Percentiles rank a stretch among this genome's conserved stretches.
Conservation (phyloP, 495 filamentous ascomycete species). For the Xylaria acuta region DNA sequence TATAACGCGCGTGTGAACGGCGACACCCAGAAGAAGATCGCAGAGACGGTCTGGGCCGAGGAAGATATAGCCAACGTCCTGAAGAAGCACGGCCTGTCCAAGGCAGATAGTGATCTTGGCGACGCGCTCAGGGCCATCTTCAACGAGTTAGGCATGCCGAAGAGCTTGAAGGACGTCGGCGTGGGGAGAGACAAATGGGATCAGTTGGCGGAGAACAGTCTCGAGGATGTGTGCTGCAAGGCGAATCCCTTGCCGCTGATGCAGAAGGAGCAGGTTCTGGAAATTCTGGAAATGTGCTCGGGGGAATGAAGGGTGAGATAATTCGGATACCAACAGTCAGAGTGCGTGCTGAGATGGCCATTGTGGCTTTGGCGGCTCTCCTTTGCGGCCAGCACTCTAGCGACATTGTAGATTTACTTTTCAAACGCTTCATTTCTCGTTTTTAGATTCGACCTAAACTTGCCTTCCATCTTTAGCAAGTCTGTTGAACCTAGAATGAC, state of each 20-base stretch:
- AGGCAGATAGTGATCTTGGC: slow-evolving; percentile 43
- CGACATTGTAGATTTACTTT: not conserved
- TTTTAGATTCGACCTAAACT: not conserved
- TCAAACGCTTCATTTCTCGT: not conserved
- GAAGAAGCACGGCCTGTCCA: slow-evolving; percentile 33
- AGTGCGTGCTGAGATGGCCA: not conserved
- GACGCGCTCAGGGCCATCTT: slow-evolving; percentile 42
- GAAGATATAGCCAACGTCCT: slow-evolving; percentile 52
- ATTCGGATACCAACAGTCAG: not conserved
- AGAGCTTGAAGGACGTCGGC: slow-evolving; percentile 38
- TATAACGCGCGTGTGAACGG: slow-evolving; percentile 55
- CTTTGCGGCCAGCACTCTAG: no score
- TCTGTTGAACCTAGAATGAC: not conserved
- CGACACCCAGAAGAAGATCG: slow-evolving; percentile 53
- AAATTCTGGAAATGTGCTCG: slow-evolving; percentile 43
- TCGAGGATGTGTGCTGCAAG: slow-evolving; percentile 44
- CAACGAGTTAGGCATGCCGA: slow-evolving; percentile 43
- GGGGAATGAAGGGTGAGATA: slow-evolving; percentile 6
- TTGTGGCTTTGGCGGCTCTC: not conserved
- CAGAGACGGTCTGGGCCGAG: slow-evolving; percentile 57
- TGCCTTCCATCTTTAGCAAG: no score
- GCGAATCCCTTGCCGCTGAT: slow-evolving; percentile 46
- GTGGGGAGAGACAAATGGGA: slow-evolving; percentile 46
- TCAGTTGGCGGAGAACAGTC: slow-evolving; percentile 40
- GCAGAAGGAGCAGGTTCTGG: slow-evolving; percentile 40